A percentile compares a stretch with the other conserved stretches of the same genome.
phyloP scores from a whole-genome alignment of 495 filamentous ascomycete genomes.

The Lichina pygmaea region DNA sequence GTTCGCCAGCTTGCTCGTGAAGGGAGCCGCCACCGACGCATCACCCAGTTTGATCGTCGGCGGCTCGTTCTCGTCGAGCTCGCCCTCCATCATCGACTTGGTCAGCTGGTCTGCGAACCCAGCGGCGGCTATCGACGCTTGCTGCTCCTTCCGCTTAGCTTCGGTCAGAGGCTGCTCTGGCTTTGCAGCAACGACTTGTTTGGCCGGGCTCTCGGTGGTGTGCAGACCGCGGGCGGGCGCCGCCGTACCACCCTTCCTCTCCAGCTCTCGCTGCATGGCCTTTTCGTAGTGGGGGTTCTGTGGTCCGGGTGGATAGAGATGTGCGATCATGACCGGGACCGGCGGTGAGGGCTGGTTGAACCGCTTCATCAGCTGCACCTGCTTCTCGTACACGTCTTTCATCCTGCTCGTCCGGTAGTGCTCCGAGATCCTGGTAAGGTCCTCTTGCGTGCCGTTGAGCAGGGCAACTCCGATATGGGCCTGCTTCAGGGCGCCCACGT shows the following conservation, averaged over 20 bases:
- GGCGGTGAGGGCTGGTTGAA: constrained; percentile 84
- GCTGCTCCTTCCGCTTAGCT: constrained; percentile 31
- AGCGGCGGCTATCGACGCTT: constrained; percentile 41
- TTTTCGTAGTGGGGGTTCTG: constrained; percentile 88
- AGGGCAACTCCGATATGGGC: constrained; percentile 92
- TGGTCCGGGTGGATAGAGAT: constrained; percentile 79
- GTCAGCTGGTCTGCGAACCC: constrained; percentile 73
- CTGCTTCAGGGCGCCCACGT: constrained; percentile 94
- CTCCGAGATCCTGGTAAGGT: constrained; percentile 72
- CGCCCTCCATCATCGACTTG: constrained; percentile 65
- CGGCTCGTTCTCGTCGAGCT: constrained; percentile 70
- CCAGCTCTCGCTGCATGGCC: constrained; percentile 59
- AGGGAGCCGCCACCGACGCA: constrained; percentile 87
- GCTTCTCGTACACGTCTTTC: constrained; percentile 97
- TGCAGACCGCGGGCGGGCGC: constrained; percentile 20
- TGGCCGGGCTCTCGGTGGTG: constrained; percentile 42
- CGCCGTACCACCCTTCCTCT: constrained; percentile 34
- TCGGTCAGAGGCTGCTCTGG: constrained; percentile 19
- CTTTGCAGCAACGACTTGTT: constrained; percentile 37
- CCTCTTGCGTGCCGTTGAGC: constrained; percentile 78
- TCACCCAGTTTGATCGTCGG: constrained; percentile 94
- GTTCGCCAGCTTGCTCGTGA: constrained; percentile 92
- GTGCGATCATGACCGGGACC: constrained; percentile 70
- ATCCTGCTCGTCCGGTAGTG: constrained; percentile 85
- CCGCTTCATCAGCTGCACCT: constrained; percentile 61